These are phyloP conservation scores for Cladophialophora immunda DNA, from an alignment of 2,329 filamentous ascomycete genomes.

Conservation along the genomic window DNA sequence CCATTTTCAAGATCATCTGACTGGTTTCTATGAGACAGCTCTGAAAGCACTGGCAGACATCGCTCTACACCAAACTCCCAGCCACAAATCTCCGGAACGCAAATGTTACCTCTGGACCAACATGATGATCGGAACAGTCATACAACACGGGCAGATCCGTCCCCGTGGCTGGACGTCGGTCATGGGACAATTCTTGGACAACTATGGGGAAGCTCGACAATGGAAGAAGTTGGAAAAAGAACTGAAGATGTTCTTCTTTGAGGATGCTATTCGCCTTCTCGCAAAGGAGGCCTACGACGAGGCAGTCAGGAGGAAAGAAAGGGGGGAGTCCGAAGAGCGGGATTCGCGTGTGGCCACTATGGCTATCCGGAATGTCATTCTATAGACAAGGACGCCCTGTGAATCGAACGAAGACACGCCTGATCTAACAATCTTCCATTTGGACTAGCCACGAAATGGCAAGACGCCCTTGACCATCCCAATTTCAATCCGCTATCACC, in stretches of 20 bases:
- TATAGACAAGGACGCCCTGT: constrained; percentile 2
- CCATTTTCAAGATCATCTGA: constrained; percentile 25
- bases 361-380: constrained; percentile 30
- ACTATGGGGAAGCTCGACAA: constrained; percentile 18
- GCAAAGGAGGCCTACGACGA: constrained; percentile 23
- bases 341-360: constrained; percentile 18
- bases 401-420: neutral
- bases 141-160: constrained; percentile 15
- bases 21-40: constrained; percentile 25
- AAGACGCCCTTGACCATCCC: neutral
- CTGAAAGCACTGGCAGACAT: constrained; percentile 26
- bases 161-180: constrained; percentile 21
- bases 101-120: constrained; percentile 30
- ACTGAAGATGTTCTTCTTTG: constrained; percentile 24
- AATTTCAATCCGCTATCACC: no score
- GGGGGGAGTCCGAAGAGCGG: constrained; percentile 16
- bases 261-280: constrained; percentile 18
- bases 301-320: constrained; percentile 20
- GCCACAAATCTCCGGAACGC: constrained; percentile 20
- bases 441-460: neutral
- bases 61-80: constrained; percentile 19
- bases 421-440: neutral
- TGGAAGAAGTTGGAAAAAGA: constrained; percentile 28
- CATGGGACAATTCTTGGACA: constrained; percentile 23
- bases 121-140: constrained; percentile 26